Evolutionary conservation across 768 basidiomycete species (phyloP).

Genomic region (Russula abietina): DNA sequence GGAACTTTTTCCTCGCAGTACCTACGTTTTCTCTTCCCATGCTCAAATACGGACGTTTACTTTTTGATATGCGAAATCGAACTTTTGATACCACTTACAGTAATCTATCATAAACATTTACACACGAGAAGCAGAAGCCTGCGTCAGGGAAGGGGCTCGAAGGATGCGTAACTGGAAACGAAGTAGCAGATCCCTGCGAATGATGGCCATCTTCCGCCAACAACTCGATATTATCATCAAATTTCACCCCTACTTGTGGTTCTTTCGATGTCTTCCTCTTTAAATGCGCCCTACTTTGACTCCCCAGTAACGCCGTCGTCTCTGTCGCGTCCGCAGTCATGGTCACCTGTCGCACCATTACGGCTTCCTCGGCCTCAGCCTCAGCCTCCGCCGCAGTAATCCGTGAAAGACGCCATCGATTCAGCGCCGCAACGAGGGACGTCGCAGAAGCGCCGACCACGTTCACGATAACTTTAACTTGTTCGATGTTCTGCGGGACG

Average conservation of each 20-base stretch:
- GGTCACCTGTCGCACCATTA: neutral
- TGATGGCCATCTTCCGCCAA: constrained; percentile 13
- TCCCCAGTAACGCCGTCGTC: constrained; percentile 8
- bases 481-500: constrained; percentile 15
- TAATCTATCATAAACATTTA: neutral
- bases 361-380: too few relatives aligned
- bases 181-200: neutral
- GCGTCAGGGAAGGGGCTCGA: neutral
- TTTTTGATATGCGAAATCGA: neutral
- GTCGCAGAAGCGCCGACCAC: constrained; percentile 7
- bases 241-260: neutral
- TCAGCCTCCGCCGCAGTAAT: neutral
- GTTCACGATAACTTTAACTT: constrained; percentile 20
- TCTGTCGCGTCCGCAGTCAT: constrained; percentile 5
- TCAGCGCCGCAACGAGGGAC: constrained; percentile 14
- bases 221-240: constrained; percentile 11
- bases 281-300: neutral
- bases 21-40: neutral
- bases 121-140: neutral
- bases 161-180: neutral
- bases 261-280: too few relatives aligned
- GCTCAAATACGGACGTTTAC: neutral
- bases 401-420: constrained; percentile 8
- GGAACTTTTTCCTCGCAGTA: neutral
- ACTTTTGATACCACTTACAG: neutral